phyloP scores from a whole-genome alignment of 441 rosid species.

The Sinapis alba region DNA sequence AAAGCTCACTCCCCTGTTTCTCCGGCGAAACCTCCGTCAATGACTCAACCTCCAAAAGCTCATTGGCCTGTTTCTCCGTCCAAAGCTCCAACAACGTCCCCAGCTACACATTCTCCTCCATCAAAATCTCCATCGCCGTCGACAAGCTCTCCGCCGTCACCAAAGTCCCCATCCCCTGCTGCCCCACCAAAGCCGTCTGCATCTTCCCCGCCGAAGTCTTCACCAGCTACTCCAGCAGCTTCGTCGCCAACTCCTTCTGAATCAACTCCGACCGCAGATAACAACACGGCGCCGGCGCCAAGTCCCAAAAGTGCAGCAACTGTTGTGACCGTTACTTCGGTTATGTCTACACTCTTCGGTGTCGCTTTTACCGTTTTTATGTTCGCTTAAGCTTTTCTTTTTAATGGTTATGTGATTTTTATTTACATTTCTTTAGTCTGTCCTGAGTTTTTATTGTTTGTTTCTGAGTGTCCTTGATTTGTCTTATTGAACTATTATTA shows the following conservation, averaged over 20 bases:
- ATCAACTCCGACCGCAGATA: background rate
- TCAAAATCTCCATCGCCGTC: background rate
- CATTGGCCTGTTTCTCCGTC: constrained; percentile 19
- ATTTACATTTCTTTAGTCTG: background rate
- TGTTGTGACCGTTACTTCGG: constrained; percentile 19
- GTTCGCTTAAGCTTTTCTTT: background rate
- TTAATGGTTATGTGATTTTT: background rate
- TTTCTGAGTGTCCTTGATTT: background rate
- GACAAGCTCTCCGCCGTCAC: background rate
- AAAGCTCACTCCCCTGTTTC: constrained; percentile 21
- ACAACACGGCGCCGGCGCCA: constrained; percentile 13
- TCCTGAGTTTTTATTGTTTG: background rate
- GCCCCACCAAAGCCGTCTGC: constrained; percentile 14
- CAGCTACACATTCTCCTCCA: background rate
- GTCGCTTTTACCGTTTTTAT: constrained; percentile 10
- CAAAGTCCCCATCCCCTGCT: background rate
- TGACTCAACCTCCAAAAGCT: background rate
- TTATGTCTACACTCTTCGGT: constrained; percentile 18
- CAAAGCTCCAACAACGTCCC: background rate
- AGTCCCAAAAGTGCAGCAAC: constrained; percentile 24
- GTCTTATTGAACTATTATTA: background rate
- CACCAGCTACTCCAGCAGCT: constrained; percentile 13
- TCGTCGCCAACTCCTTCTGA: constrained; percentile 23
- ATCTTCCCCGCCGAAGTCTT: constrained; percentile 10
- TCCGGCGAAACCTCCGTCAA: too few relatives aligned